Percentiles rank a stretch among this genome's conserved stretches.
These are phyloP conservation scores for Amauroascus verrucosus DNA, from an alignment of 2,329 filamentous ascomycete genomes.

Conservation along the genomic window DNA sequence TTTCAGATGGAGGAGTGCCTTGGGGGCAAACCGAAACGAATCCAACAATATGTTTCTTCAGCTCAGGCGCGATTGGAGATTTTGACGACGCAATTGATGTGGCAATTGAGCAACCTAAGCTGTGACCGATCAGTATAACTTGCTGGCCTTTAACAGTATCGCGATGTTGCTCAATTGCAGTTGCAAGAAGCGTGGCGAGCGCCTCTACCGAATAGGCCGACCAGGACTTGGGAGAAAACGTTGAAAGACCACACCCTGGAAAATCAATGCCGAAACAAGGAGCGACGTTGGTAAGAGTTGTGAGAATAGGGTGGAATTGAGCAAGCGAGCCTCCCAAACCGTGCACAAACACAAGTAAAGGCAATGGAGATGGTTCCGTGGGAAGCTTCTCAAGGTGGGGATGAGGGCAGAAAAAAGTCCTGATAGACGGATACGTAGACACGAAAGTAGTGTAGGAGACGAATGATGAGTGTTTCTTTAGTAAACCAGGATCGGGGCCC, in stretches of 20 bases:
- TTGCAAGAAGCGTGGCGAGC: conserved; percentile 62
- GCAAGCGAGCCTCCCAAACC: conserved; percentile 85
- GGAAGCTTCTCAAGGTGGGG: conserved; percentile 74
- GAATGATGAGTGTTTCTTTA: conserved; percentile 64
- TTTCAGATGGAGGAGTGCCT: conserved; percentile 50
- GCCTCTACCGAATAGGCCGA: conserved; percentile 69
- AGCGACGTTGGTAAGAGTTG: conserved; percentile 69
- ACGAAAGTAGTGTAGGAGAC: conserved; percentile 61
- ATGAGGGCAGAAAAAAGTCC: conserved; percentile 76
- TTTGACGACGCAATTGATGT: conserved; percentile 57
- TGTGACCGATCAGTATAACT: conserved; percentile 75
- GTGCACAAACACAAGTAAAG: conserved; percentile 82
- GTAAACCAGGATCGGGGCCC: conserved; percentile 62
- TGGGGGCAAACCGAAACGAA: conserved; percentile 73
- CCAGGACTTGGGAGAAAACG: conserved; percentile 60
- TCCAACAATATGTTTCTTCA: conserved; percentile 60
- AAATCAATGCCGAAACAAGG: conserved; percentile 82
- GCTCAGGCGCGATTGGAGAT: conserved; percentile 42
- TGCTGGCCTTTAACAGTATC: conserved; percentile 56
- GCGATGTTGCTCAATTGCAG: conserved; percentile 62
- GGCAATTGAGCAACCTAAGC: conserved; percentile 74
- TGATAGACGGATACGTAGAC: conserved; percentile 62
- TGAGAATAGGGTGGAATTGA: conserved; percentile 74
- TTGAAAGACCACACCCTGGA: conserved; percentile 76
- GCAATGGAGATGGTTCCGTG: conserved; percentile 59